Base-by-base conservation (phyloP, 2,329 filamentous ascomycete species). In the Botrytis porri region DNA sequence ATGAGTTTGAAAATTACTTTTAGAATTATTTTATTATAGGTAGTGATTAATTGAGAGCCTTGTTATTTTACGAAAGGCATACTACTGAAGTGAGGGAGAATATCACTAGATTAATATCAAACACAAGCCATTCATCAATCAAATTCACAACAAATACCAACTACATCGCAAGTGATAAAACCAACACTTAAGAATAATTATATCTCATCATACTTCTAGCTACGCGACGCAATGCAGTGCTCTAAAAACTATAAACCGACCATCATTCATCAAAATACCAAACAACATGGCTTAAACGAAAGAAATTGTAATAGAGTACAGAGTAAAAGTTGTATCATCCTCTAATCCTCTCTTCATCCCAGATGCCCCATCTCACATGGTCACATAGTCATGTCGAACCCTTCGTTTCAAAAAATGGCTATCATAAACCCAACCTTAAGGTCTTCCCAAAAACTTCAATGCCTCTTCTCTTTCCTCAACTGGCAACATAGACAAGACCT, bases 401-500 rank as follows among this genome's bases (percentile, higher is more conserved):
- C 6, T 39, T 67, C 35, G 12, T 25, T 29, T 20, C 25, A 51
- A n/a, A 41, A 3, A 35, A 41, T 22, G 22, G 6, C 43, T 20
- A 25, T 51, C 32, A 51, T 14, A 37, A 51, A 22, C n/a, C 10
- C 8, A 16, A 16, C 64, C 69, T 29, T 76, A 78, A 29, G 76
- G 62, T 35, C 70, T 75, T 22, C 69, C 74, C 77, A 81, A 78
- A 71, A 79, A 81, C 61, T 76, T 80, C 69, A 81, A 72, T 1
- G 80, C 80, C 72, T 79, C 80, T 83, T 98, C 94, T 82, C 94
- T 92, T 87, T 99, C 95, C 76, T 89, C 90, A 69, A 95, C 92
- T 29, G 95, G 94, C 85, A 99, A 89, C 82, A 95, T 94, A 79
- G 92, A 90, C 78, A 98, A 84, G 76, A 97, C 89, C 77, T 95